phyloP scores from a whole-genome alignment of 2,329 filamentous ascomycete species.

The Myriosclerotinia scirpicola region DNA sequence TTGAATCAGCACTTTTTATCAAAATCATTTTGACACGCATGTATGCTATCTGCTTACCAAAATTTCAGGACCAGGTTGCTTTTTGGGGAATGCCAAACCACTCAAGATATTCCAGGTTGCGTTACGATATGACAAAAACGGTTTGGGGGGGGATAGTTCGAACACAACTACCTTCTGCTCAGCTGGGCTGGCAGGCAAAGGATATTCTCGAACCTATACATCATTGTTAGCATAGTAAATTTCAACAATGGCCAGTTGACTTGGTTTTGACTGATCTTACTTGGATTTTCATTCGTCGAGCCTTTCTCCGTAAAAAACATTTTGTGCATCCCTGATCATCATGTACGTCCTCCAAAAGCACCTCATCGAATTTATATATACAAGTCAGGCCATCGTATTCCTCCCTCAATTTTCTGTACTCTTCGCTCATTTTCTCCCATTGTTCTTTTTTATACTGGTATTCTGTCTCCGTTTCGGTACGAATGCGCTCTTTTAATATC shows the following conservation, averaged over 20 bases:
- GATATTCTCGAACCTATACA: not conserved
- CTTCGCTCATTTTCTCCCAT: not conserved
- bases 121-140: not conserved
- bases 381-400: not conserved
- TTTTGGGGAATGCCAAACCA: not conserved
- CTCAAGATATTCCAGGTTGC: not conserved
- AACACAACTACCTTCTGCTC: not conserved
- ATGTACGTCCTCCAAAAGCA: no score
- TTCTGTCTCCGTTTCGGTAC: not conserved
- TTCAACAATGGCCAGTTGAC: no score
- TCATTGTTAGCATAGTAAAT: not conserved
- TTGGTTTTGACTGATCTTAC: not conserved
- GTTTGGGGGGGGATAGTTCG: not conserved
- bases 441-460: not conserved
- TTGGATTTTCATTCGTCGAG: not conserved
- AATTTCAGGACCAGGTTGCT: not conserved
- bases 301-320: not conserved
- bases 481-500: not conserved
- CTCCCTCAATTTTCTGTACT: no score
- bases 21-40: no score
- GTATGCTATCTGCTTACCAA: not conserved
- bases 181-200: not conserved
- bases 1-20: not conserved
- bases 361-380: no score
- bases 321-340: not conserved